phyloP scores from a whole-genome alignment of 768 basidiomycete genomes.

The Mrakia gelida region DNA sequence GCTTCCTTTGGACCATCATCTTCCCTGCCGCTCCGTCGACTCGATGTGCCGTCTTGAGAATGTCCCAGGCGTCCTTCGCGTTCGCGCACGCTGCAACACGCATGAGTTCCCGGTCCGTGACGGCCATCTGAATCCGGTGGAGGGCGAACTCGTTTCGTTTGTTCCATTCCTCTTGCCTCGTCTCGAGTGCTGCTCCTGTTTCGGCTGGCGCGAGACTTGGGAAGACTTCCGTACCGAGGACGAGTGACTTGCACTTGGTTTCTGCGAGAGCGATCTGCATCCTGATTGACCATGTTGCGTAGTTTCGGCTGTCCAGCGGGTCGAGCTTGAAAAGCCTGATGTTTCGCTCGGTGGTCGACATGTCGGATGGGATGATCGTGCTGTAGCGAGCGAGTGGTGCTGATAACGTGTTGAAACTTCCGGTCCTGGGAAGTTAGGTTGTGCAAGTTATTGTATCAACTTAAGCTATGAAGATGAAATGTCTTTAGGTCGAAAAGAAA shows the following conservation, averaged over 20 bases:
- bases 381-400: not conserved
- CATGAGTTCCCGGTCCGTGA: slow-evolving; percentile 8
- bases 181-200: not conserved
- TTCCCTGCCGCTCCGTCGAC: slow-evolving; percentile 8
- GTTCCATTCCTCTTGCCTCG: slow-evolving; percentile 9
- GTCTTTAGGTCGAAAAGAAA: too few relatives aligned
- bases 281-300: not conserved
- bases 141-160: slow-evolving; percentile 16
- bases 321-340: too few relatives aligned
- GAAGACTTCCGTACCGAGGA: too few relatives aligned
- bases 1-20: not conserved
- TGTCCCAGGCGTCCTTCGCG: slow-evolving; percentile 8
- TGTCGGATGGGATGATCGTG: not conserved
- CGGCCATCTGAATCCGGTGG: slow-evolving; percentile 10
- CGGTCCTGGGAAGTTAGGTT: too few relatives aligned
- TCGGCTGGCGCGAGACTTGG: too few relatives aligned
- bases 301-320: too few relatives aligned
- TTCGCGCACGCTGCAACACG: not conserved
- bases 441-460: too few relatives aligned
- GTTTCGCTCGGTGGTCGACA: too few relatives aligned
- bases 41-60: slow-evolving; percentile 3
- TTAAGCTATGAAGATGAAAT: too few relatives aligned
- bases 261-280: not conserved
- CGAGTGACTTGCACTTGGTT: too few relatives aligned
- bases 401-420: slow-evolving; percentile 9